Evolutionary conservation across 2,329 filamentous ascomycete species (phyloP).

Genomic region (Colletotrichum ledebouriae): DNA sequence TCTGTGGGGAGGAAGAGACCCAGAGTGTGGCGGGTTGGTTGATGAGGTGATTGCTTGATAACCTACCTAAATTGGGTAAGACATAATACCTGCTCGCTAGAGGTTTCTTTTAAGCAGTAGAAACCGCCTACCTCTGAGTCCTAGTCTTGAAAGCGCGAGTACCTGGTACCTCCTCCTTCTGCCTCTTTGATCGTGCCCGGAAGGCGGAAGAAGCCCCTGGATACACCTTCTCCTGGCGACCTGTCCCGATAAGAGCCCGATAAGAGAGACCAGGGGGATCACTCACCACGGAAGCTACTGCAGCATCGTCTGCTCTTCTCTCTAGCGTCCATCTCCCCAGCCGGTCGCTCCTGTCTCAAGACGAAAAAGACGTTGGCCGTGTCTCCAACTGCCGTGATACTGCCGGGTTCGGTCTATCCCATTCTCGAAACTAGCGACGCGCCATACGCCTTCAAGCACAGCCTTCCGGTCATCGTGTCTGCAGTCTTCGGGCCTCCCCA

Average conservation of each 20-base stretch:
- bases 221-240: too few species aligned
- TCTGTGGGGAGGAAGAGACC: too few species aligned
- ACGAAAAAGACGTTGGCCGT: neutral
- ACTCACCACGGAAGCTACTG: too few species aligned
- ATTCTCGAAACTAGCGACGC: conserved; percentile 33
- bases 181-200: too few species aligned
- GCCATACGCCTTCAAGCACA: conserved; percentile 27
- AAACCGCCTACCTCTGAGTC: neutral
- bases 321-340: neutral
- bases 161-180: neutral
- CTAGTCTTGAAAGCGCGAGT: neutral
- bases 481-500: conserved; percentile 39
- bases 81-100: conserved; percentile 5
- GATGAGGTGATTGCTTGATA: conserved; percentile 25
- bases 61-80: neutral
- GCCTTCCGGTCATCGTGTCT: conserved; percentile 30
- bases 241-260: too few species aligned
- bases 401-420: conserved; percentile 9
- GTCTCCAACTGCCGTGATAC: conserved; percentile 1
- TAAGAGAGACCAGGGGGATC: too few species aligned
- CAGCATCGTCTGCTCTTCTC: neutral
- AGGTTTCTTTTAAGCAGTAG: neutral
- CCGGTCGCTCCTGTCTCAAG: neutral
- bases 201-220: too few species aligned
- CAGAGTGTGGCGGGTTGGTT: neutral